Conservation (phyloP, 169 alveolate species). For the Prorocentrum cordatum region DNA sequence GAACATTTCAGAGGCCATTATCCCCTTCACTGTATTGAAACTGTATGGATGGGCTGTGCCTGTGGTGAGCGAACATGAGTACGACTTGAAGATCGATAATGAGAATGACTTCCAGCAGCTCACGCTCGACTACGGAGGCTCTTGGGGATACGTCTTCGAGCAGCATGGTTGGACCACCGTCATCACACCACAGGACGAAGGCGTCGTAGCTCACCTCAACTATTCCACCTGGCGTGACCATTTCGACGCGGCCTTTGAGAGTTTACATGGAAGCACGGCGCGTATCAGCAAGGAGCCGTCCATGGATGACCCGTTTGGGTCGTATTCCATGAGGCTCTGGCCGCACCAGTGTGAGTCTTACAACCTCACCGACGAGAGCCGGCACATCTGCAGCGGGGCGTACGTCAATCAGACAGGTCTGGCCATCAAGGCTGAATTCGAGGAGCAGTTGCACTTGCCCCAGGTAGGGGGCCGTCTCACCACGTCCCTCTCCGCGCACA, state of each 20-base stretch:
- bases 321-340: slow-evolving; percentile 41
- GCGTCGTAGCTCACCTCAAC: slow-evolving; percentile 21
- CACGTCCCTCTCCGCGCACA: neutral
- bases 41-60: slow-evolving; percentile 27
- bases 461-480: neutral
- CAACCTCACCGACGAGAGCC: slow-evolving; percentile 18
- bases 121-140: neutral
- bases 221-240: slow-evolving; percentile 56
- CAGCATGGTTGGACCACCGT: slow-evolving; percentile 4
- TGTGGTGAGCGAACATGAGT: neutral
- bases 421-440: neutral
- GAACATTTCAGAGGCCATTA: neutral
- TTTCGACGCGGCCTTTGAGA: too few species aligned
- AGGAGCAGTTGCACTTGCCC: neutral
- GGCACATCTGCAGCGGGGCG: neutral
- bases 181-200: neutral
- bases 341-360: slow-evolving; percentile 11
- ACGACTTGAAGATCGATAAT: slow-evolving; percentile 20
- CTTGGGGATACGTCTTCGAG: neutral
- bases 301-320: slow-evolving; percentile 39
- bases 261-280: too few species aligned
- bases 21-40: neutral
- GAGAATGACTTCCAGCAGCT: slow-evolving; percentile 55
- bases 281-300: neutral
- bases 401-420: neutral